These are phyloP conservation scores for Aspergillus nanangensis DNA, from an alignment of 495 filamentous ascomycete species.

Conservation along the genomic window DNA sequence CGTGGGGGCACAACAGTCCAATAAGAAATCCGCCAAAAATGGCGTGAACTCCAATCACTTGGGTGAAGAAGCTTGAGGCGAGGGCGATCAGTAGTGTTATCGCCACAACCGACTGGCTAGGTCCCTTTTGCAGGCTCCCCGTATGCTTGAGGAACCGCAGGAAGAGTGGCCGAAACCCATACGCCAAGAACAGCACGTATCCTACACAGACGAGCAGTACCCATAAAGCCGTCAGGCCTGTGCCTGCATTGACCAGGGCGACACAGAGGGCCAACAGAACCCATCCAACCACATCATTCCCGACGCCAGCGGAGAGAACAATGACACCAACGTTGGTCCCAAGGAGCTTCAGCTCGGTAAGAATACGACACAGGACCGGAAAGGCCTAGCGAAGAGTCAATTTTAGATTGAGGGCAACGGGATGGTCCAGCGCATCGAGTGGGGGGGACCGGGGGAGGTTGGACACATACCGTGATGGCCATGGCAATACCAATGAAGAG, in stretches of 20 bases:
- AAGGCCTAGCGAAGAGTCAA: slow-evolving; percentile 62
- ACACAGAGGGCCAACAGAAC: slow-evolving; percentile 92
- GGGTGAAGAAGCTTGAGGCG: slow-evolving; percentile 89
- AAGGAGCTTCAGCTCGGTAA: slow-evolving; percentile 88
- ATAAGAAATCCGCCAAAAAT: slow-evolving; percentile 89
- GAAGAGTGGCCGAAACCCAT: slow-evolving; percentile 72
- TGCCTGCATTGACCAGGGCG: slow-evolving; percentile 84
- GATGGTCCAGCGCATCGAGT: no score
- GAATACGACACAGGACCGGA: slow-evolving; percentile 89
- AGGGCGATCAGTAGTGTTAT: slow-evolving; percentile 78
- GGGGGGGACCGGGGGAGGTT: no score
- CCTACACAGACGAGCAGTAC: slow-evolving; percentile 73
- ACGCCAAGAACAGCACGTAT: slow-evolving; percentile 74
- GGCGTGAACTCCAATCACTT: slow-evolving; percentile 85
- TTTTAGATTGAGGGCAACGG: no score
- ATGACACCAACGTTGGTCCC: slow-evolving; percentile 83
- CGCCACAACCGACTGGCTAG: slow-evolving; percentile 79
- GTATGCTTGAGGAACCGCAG: slow-evolving; percentile 67
- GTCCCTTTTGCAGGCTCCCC: slow-evolving; percentile 83
- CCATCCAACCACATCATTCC: slow-evolving; percentile 95
- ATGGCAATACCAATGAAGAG: slow-evolving; percentile 95
- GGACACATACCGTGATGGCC: slow-evolving; percentile 77
- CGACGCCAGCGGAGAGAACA: slow-evolving; percentile 87
- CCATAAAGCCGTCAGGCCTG: slow-evolving; percentile 80
- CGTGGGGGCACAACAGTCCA: slow-evolving; percentile 89